Evolutionary conservation across 768 basidiomycete species (phyloP).

Genomic region (Ramaria sp.): DNA sequence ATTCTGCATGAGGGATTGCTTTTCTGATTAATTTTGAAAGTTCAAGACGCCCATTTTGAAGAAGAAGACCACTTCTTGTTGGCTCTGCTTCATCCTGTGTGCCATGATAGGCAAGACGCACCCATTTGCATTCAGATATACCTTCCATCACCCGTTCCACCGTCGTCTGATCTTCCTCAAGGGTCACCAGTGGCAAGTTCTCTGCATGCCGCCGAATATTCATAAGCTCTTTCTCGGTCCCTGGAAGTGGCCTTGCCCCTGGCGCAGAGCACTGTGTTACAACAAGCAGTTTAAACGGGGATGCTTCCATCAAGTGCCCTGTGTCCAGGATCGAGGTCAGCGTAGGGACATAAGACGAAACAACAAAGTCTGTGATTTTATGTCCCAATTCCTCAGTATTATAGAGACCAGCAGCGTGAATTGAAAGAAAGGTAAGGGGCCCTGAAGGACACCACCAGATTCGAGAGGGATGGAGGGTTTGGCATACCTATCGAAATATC

Average conservation of each 20-base stretch:
- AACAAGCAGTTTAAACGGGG: neutral
- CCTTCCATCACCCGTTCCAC: constrained; percentile 7
- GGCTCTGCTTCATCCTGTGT: constrained; percentile 17
- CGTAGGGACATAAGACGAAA: constrained; percentile 23
- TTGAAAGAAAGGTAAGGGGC: constrained; percentile 20
- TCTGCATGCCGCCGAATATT: constrained; percentile 1
- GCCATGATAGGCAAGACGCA: constrained; percentile 22
- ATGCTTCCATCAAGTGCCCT: neutral
- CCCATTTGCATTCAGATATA: constrained; percentile 11
- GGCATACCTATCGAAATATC: neutral
- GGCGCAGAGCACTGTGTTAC: neutral
- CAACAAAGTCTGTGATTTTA: constrained; percentile 15
- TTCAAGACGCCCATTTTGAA: constrained; percentile 17
- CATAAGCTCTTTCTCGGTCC: constrained; percentile 6
- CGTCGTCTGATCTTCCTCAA: constrained; percentile 5
- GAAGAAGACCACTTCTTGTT: constrained; percentile 18
- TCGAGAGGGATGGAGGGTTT: neutral
- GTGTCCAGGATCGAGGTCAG: constrained; percentile 15
- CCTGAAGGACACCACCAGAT: constrained; percentile 22
- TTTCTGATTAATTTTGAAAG: constrained; percentile 20
- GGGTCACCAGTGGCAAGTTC: neutral
- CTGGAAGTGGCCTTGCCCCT: constrained; percentile 2
- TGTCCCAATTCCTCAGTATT: neutral
- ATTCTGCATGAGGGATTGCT: constrained; percentile 15
- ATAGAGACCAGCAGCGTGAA: constrained; percentile 25